phyloP scores from a whole-genome alignment of 2,329 filamentous ascomycete genomes.

The Penicillium psychrosexuale region DNA sequence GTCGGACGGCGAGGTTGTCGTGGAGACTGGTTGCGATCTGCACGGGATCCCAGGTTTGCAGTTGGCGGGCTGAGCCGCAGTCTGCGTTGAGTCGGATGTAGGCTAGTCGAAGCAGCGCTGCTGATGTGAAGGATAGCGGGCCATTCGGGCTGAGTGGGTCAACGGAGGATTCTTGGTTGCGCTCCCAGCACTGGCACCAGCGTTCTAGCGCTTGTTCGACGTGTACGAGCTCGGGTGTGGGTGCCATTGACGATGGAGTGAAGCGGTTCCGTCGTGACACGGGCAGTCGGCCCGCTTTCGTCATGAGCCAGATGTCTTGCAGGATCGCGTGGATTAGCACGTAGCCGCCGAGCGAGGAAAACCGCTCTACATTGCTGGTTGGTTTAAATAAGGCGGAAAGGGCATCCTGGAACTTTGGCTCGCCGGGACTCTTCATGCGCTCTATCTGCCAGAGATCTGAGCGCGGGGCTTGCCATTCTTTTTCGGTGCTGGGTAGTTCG shows the following conservation, averaged over 20 bases:
- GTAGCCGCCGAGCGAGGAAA: constrained; percentile 34
- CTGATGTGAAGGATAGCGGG: constrained; percentile 35
- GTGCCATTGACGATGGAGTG: constrained; percentile 17
- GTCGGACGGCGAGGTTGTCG: constrained; percentile 40
- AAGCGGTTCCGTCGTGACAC: constrained; percentile 19
- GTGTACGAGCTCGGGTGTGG: constrained; percentile 24
- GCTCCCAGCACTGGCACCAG: constrained; percentile 38
- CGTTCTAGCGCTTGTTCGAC: constrained; percentile 34
- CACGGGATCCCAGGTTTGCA: constrained; percentile 33
- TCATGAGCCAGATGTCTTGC: constrained; percentile 36
- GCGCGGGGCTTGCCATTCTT: constrained; percentile 31
- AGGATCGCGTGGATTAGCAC: constrained; percentile 34
- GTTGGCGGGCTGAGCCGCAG: constrained; percentile 32
- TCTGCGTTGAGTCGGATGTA: constrained; percentile 37
- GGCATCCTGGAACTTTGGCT: constrained; percentile 30
- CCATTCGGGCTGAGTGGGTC: constrained; percentile 36
- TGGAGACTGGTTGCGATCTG: constrained; percentile 32
- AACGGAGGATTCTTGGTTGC: constrained; percentile 35
- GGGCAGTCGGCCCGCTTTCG: constrained; percentile 30
- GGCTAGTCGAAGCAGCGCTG: constrained; percentile 32
- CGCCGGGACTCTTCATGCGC: constrained; percentile 21
- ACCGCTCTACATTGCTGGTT: constrained; percentile 23
- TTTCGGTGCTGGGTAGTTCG: constrained; percentile 34
- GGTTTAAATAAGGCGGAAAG: constrained; percentile 26
- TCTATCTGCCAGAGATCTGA: constrained; percentile 26